phyloP scores from a whole-genome alignment of 2,329 filamentous ascomycete genomes.

The Bertia moriformis region DNA sequence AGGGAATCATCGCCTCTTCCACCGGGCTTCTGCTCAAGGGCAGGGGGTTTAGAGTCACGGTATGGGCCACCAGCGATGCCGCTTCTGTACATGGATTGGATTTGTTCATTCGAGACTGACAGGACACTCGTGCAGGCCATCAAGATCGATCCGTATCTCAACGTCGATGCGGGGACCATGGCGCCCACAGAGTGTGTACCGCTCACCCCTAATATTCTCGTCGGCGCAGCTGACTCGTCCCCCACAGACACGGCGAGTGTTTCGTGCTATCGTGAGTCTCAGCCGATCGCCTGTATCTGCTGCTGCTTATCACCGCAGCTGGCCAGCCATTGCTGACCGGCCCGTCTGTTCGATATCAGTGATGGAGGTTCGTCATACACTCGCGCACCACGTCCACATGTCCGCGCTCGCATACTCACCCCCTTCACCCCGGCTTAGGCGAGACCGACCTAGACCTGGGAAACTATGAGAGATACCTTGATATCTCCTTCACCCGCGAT shows the following conservation, averaged over 20 bases:
- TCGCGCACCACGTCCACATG: not conserved
- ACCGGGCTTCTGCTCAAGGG: constrained; percentile 69
- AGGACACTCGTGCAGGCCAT: constrained; percentile 54
- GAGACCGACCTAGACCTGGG: constrained; percentile 38
- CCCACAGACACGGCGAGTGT: constrained; percentile 66
- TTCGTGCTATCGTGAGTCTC: constrained; percentile 48
- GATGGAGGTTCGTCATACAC: constrained; percentile 6
- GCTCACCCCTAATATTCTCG: constrained; percentile 2
- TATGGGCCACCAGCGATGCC: constrained; percentile 15
- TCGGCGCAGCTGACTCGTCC: constrained; percentile 3
- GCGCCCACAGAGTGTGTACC: constrained; percentile 41
- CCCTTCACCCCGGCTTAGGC: not conserved
- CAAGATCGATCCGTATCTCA: constrained; percentile 63
- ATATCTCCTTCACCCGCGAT: constrained; percentile 66
- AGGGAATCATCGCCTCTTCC: constrained; percentile 53
- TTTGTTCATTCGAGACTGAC: constrained; percentile 12
- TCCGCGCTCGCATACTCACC: not conserved
- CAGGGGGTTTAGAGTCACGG: constrained; percentile 56
- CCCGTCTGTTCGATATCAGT: constrained; percentile 2
- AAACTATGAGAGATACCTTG: constrained; percentile 56
- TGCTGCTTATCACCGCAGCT: constrained; percentile 1
- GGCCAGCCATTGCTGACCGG: not conserved
- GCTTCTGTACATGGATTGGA: constrained; percentile 12
- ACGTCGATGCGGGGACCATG: constrained; percentile 64
- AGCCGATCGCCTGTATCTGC: constrained; percentile 58